Evolutionary conservation across 768 basidiomycete genomes (phyloP).

Genomic region (Mycena floridula): DNA sequence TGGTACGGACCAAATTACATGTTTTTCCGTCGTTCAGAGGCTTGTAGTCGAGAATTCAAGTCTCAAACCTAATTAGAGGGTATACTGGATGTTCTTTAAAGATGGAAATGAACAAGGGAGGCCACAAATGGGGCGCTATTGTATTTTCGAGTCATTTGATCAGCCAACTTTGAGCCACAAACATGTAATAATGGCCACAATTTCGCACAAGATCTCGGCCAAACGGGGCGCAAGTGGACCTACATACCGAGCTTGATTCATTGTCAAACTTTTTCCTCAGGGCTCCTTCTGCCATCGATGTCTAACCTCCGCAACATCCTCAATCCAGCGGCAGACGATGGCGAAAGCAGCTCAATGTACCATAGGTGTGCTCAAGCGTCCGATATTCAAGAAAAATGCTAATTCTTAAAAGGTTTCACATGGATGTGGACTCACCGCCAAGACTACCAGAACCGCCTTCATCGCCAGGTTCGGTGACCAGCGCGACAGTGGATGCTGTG

Average conservation of each 20-base stretch:
- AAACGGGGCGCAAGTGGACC: too few species aligned
- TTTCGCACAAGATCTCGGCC: too few species aligned
- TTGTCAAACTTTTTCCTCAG: conserved; percentile 15
- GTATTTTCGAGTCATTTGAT: too few species aligned
- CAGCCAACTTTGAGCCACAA: too few species aligned
- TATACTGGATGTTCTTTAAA: too few species aligned
- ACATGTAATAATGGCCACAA: too few species aligned
- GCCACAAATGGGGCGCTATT: too few species aligned
- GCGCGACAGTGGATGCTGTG: conserved; percentile 18
- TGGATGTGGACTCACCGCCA: conserved; percentile 15
- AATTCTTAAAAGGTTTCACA: neutral
- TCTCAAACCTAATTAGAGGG: too few species aligned
- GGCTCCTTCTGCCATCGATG: conserved; percentile 28
- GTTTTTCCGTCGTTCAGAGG: too few species aligned
- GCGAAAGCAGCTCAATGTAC: conserved; percentile 35
- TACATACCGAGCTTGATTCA: neutral
- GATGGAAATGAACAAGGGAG: too few species aligned
- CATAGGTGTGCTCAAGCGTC: conserved; percentile 24
- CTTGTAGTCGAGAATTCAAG: too few species aligned
- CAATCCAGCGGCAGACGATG: conserved; percentile 45
- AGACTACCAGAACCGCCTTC: conserved; percentile 27
- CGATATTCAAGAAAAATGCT: conserved; percentile 16
- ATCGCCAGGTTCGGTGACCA: conserved; percentile 27
- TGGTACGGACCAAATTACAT: too few species aligned
- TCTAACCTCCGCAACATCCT: conserved; percentile 50